Conservation (phyloP, 805 yeast species). For the Myxozyma geophila region DNA sequence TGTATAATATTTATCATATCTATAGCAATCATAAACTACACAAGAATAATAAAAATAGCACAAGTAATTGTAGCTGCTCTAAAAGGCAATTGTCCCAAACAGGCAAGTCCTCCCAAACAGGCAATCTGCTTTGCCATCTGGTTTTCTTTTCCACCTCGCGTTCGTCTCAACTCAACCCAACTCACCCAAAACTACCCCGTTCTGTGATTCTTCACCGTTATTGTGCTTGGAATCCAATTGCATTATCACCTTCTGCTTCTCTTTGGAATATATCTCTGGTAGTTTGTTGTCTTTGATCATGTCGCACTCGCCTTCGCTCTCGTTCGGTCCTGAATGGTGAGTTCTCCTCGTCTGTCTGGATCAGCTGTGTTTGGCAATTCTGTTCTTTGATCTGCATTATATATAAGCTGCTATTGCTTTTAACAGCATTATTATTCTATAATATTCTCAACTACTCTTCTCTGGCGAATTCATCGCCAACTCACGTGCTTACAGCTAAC, state of each 20-base stretch:
- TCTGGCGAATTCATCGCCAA: background rate
- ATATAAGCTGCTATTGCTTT: background rate
- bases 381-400: background rate
- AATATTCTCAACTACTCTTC: too few relatives aligned
- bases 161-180: background rate
- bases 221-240: background rate
- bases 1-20: too few relatives aligned
- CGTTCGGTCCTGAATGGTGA: conserved; percentile 45
- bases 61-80: too few relatives aligned
- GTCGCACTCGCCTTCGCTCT: conserved; percentile 42
- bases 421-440: too few relatives aligned
- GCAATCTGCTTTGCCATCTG: too few relatives aligned
- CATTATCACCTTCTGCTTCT: background rate
- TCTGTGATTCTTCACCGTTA: background rate
- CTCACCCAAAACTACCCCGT: background rate
- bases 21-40: background rate
- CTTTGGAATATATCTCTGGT: background rate
- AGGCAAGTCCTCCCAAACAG: background rate
- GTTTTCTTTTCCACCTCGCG: too few relatives aligned
- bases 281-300: conserved; percentile 16
- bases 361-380: background rate
- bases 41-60: background rate
- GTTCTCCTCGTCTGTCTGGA: conserved; percentile 18
- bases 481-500: background rate
- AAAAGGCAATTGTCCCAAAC: background rate